Evolutionary conservation across 306 rosid genomes (phyloP).

Genomic region (Trichosanthes cucumerina): DNA sequence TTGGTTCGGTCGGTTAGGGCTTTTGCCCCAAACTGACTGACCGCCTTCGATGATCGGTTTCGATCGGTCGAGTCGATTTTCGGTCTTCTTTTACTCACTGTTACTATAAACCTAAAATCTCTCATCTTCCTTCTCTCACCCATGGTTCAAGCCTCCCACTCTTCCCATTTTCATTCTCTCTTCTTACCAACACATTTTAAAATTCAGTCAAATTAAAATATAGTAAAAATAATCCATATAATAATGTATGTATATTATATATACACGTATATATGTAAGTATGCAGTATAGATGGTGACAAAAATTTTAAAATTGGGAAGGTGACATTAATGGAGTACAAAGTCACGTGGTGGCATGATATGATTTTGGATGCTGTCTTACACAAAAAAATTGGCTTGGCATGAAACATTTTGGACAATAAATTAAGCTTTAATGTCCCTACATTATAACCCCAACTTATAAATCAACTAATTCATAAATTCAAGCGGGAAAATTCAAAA

Average conservation of each 20-base stretch:
- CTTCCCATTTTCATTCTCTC: neutral
- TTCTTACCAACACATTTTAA: neutral
- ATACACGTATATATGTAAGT: neutral
- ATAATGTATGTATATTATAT: too few relatives aligned
- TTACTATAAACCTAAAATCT: neutral
- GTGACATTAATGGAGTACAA: neutral
- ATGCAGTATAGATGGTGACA: neutral
- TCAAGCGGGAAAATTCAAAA: slow-evolving; percentile 11
- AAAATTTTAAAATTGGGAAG: neutral
- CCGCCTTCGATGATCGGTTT: too few relatives aligned
- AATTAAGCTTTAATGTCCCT: neutral
- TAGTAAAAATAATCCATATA: neutral
- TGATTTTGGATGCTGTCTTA: neutral
- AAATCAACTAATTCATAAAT: neutral
- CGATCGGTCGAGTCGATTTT: too few relatives aligned
- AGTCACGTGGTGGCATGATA: slow-evolving; percentile 5
- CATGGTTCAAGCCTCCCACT: too few relatives aligned
- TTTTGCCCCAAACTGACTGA: too few relatives aligned
- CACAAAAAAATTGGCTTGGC: neutral
- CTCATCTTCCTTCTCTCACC: neutral
- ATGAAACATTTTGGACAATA: neutral
- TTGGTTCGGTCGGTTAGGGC: too few relatives aligned
- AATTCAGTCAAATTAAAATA: neutral
- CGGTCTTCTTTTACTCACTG: too few relatives aligned
- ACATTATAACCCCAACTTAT: neutral